These are phyloP conservation scores for Citropsis articulata DNA, from an alignment of 345 rosid species.

Conservation along the genomic window DNA sequence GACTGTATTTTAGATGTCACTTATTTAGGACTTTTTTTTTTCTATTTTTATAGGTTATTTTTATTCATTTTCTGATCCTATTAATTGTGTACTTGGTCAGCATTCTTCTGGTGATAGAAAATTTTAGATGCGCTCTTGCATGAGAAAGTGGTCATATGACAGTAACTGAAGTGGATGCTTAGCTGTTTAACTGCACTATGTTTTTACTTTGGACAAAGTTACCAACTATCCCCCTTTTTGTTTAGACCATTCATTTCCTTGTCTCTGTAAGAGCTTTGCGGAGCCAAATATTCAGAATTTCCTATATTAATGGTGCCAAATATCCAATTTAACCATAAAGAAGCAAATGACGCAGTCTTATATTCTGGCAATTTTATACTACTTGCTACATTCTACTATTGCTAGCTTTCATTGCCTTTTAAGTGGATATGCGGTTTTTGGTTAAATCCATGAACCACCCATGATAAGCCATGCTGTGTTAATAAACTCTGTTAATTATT, in stretches of 20 bases:
- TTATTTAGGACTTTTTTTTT: neutral
- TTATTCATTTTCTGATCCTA: neutral
- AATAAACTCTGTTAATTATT: neutral
- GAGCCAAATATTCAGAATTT: neutral
- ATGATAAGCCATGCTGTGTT: neutral
- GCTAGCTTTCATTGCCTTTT: neutral
- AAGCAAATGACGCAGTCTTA: neutral
- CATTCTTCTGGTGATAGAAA: neutral
- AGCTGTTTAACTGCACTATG: neutral
- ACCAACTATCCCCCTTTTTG: neutral
- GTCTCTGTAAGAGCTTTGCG: neutral
- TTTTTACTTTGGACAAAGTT: neutral
- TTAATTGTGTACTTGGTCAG: neutral
- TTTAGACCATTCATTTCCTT: neutral
- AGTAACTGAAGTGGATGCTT: neutral
- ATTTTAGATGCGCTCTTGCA: neutral
- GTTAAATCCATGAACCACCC: neutral
- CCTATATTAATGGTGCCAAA: neutral
- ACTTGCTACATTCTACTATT: neutral
- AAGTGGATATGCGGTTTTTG: neutral
- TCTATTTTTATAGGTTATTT: neutral
- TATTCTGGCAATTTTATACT: neutral
- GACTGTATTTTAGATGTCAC: neutral
- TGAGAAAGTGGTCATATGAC: neutral
- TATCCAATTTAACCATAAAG: too few relatives aligned